Evolutionary conservation across 305 asterid species (phyloP), one percentile per base, ranked within the genome.

Genomic region (Rubia tinctorum): DNA sequence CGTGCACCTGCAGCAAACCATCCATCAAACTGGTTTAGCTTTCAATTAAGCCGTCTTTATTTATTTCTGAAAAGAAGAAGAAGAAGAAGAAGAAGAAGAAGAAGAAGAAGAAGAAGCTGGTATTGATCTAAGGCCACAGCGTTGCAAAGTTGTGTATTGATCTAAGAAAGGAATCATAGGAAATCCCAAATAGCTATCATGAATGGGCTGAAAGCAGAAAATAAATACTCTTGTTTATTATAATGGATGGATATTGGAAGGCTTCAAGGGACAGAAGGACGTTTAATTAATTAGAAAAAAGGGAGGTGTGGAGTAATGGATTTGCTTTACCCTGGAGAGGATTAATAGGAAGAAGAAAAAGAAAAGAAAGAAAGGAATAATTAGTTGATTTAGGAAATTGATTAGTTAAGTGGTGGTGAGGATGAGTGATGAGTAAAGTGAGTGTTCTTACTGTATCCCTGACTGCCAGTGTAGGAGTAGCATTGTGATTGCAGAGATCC

Each of bases 401-500:
- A 51, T 27, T 42, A 4, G 23, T 17, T 6, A 5, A 17, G 23
- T 18, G 9, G 5, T n/a, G 3, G 4, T n/a, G 61, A 55, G 60
- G 14, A 34, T 34, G 39, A 34, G 39, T 45, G 11, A 45, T 13
- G 73, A 56, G 27, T 56, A 11, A 0, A 18, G 66, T 34, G 51
- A 2, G 56, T 49, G 56, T 68, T 76, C 96, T 89, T 77, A 94
- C 97, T 20, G 93, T 84, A 77, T 94, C 95, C 80, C 98, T 83
- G 13, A 90, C 97, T 40, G 88, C 95, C 13, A 94, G 91, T 0
- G 97, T 85, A 62, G 97, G 97, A 6, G 9, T 61, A 3, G 98
- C 96, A 78, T 85, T 71, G 75, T 86, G 84, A 76, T 87, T 84
- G 79, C 97, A 91, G 6, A 93, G 95, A 84, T 93, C 98, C 91